These are phyloP conservation scores for Nakazawaea sp. DNA, from an alignment of 805 yeast genomes.

Conservation along the genomic window DNA sequence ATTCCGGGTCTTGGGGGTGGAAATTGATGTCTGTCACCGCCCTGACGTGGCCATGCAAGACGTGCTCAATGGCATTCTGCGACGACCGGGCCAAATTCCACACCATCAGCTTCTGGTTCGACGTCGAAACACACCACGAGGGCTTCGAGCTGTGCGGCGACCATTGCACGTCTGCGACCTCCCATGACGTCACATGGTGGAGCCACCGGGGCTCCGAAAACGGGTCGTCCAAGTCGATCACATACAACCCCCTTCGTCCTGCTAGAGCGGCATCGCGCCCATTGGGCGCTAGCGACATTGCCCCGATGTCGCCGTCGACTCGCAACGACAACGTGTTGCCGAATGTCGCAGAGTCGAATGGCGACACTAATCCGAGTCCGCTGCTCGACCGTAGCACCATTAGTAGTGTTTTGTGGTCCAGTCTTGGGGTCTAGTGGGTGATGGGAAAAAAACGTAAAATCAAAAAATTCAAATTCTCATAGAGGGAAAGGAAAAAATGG, in stretches of 20 bases:
- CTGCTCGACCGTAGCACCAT: too few relatives aligned
- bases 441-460: not conserved
- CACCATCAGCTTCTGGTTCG: conserved; percentile 90
- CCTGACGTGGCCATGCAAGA: conserved; percentile 81
- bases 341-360: conserved; percentile 52
- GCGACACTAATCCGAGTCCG: conserved; percentile 13
- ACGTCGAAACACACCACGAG: conserved; percentile 87
- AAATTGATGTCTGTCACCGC: conserved; percentile 96
- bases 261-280: conserved; percentile 94
- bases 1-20: conserved; percentile 80
- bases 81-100: conserved; percentile 78
- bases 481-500: not conserved
- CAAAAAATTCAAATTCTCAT: not conserved
- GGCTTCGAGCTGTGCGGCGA: conserved; percentile 84
- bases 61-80: conserved; percentile 71
- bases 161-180: conserved; percentile 99
- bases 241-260: conserved; percentile 69
- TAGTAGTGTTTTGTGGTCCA: too few relatives aligned
- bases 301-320: conserved; percentile 88
- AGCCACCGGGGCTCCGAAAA: conserved; percentile 92
- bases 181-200: conserved; percentile 92
- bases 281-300: conserved; percentile 83
- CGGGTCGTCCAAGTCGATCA: conserved; percentile 94
- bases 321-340: conserved; percentile 76
- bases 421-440: not conserved